Evolutionary conservation across 1,284 basidiomycete genomes (phyloP).

Genomic region (Marasmius sp.): DNA sequence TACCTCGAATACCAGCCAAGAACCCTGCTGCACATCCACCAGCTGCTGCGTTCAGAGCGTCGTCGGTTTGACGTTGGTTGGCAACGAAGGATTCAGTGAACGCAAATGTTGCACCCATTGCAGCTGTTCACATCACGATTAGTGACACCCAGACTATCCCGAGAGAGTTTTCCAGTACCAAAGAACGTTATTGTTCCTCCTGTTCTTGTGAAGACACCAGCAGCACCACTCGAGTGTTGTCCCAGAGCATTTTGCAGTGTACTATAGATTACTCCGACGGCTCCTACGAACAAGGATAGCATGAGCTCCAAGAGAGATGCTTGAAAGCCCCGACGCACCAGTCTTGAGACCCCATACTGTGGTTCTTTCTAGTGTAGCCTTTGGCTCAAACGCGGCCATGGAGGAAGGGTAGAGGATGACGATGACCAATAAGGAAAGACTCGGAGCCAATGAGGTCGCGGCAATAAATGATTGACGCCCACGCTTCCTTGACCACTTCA

Average conservation of each 20-base stretch:
- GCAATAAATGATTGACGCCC: no score
- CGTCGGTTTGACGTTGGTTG: constrained; percentile 81
- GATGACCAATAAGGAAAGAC: constrained; percentile 9
- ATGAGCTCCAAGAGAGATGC: neutral
- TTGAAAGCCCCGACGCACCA: constrained; percentile 3
- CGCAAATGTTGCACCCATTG: constrained; percentile 89
- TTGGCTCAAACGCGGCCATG: constrained; percentile 57
- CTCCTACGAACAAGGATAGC: constrained; percentile 41
- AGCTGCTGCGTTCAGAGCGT: constrained; percentile 81
- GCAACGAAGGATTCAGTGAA: constrained; percentile 80
- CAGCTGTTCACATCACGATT: constrained; percentile 50
- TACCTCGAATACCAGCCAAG: constrained; percentile 83
- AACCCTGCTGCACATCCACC: constrained; percentile 95
- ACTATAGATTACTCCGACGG: constrained; percentile 77
- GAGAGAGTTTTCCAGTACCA: constrained; percentile 43
- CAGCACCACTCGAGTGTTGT: constrained; percentile 81
- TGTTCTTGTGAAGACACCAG: constrained; percentile 80
- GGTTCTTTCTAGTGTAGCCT: constrained; percentile 36
- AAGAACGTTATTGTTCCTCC: constrained; percentile 84
- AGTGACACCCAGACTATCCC: neutral
- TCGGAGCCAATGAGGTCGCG: constrained; percentile 12
- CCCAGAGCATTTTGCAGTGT: constrained; percentile 85
- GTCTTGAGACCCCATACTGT: constrained; percentile 9
- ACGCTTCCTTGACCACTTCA: no score
- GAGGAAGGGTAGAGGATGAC: constrained; percentile 14